These are phyloP conservation scores for Fusarium xylarioides DNA, from an alignment of 2,329 filamentous ascomycete species.

Conservation along the genomic window DNA sequence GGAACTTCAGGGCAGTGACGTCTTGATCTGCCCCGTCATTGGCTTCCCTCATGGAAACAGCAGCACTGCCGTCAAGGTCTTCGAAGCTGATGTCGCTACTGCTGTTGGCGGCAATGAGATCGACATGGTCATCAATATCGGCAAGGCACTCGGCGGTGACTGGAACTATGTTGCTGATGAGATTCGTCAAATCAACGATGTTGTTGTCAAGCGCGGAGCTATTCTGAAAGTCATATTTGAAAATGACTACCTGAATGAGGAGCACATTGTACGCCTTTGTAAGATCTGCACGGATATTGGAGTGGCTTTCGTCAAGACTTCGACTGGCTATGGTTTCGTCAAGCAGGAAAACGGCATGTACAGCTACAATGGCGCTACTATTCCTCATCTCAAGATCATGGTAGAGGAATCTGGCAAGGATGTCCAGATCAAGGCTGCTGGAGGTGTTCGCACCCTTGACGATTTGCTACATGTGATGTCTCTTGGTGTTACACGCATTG, in stretches of 20 bases:
- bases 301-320: constrained; percentile 69
- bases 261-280: constrained; percentile 62
- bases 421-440: constrained; percentile 64
- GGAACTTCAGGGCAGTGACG: constrained; percentile 57
- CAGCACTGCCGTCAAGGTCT: constrained; percentile 62
- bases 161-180: constrained; percentile 66
- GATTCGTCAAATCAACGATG: constrained; percentile 59
- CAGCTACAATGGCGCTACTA: constrained; percentile 62
- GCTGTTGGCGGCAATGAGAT: constrained; percentile 62
- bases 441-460: constrained; percentile 65
- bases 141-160: constrained; percentile 64
- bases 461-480: constrained; percentile 64
- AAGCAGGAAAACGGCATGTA: constrained; percentile 62
- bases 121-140: constrained; percentile 70
- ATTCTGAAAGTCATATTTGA: constrained; percentile 70
- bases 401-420: constrained; percentile 51
- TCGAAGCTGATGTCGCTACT: constrained; percentile 60
- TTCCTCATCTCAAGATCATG: constrained; percentile 64
- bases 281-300: constrained; percentile 60
- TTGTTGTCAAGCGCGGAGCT: constrained; percentile 54
- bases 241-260: constrained; percentile 63
- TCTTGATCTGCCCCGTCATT: constrained; percentile 65
- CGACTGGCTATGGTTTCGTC: constrained; percentile 68
- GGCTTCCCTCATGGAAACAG: constrained; percentile 69
- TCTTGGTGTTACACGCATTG: constrained; percentile 64